These are phyloP conservation scores for Komagataella populi DNA, from an alignment of 805 yeast genomes.

Conservation along the genomic window DNA sequence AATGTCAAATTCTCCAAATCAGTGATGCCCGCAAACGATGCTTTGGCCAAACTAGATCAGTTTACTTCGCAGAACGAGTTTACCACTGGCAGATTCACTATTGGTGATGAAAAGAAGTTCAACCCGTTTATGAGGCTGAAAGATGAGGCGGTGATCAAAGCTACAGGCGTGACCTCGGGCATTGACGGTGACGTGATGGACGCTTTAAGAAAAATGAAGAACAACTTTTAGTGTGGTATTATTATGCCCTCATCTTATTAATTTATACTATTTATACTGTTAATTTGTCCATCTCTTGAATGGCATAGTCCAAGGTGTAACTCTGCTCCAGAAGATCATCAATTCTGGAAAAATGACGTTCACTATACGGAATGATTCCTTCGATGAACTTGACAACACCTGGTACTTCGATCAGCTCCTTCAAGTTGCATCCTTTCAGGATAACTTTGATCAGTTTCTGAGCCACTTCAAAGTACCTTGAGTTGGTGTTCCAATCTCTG, in stretches of 20 bases:
- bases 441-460: conserved; percentile 65
- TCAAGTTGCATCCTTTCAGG: conserved; percentile 38
- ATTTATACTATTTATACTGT: not conserved
- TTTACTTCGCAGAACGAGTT: conserved; percentile 43
- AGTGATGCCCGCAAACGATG: conserved; percentile 35
- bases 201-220: conserved; percentile 64
- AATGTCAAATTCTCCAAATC: conserved; percentile 69
- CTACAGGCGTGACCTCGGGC: conserved; percentile 37
- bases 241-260: not conserved
- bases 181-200: conserved; percentile 47
- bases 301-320: conserved; percentile 70
- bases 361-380: conserved; percentile 76
- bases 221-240: conserved; percentile 24
- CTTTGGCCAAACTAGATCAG: conserved; percentile 38
- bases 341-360: conserved; percentile 67
- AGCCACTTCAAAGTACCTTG: conserved; percentile 64
- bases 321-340: conserved; percentile 80
- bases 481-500: conserved; percentile 92
- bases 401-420: conserved; percentile 45
- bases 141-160: conserved; percentile 47
- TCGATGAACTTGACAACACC: conserved; percentile 60
- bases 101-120: conserved; percentile 65
- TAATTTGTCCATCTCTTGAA: conserved; percentile 56
- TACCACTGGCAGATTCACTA: conserved; percentile 79
- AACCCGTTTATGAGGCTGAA: conserved; percentile 82